Percentiles rank a stretch among this genome's conserved stretches.
Evolutionary conservation across 441 rosid genomes (phyloP).

Genomic region (Euphorbia corollata): DNA sequence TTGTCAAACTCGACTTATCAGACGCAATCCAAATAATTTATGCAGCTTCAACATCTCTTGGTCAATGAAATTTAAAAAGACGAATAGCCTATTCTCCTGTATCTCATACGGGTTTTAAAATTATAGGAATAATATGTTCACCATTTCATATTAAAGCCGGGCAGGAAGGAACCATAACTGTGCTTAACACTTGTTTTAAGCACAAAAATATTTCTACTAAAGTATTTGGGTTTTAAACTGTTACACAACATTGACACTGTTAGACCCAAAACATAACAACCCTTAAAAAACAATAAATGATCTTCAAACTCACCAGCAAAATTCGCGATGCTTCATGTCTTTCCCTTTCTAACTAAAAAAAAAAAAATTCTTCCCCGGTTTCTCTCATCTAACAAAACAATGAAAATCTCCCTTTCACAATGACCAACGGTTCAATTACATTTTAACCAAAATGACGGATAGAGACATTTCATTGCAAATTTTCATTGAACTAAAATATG

Average conservation of each 20-base stretch:
- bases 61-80: too few relatives aligned
- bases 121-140: too few relatives aligned
- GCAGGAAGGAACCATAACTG: too few relatives aligned
- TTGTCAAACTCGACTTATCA: too few relatives aligned
- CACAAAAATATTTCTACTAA: neutral
- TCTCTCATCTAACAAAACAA: slow-evolving; percentile 3
- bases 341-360: neutral
- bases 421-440: slow-evolving; percentile 6
- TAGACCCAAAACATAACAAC: neutral
- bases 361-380: neutral
- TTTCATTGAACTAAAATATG: slow-evolving; percentile 15
- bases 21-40: too few relatives aligned
- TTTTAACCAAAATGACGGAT: neutral
- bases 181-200: too few relatives aligned
- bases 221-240: neutral
- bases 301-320: neutral
- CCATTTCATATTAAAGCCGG: too few relatives aligned
- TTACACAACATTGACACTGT: neutral
- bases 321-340: neutral
- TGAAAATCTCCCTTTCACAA: slow-evolving; percentile 1
- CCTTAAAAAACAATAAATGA: neutral
- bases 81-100: too few relatives aligned
- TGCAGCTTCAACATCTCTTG: too few relatives aligned
- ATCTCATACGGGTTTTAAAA: too few relatives aligned
- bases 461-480: slow-evolving; percentile 7